Base-by-base conservation (phyloP, 345 rosid species). In the Populus alba region DNA sequence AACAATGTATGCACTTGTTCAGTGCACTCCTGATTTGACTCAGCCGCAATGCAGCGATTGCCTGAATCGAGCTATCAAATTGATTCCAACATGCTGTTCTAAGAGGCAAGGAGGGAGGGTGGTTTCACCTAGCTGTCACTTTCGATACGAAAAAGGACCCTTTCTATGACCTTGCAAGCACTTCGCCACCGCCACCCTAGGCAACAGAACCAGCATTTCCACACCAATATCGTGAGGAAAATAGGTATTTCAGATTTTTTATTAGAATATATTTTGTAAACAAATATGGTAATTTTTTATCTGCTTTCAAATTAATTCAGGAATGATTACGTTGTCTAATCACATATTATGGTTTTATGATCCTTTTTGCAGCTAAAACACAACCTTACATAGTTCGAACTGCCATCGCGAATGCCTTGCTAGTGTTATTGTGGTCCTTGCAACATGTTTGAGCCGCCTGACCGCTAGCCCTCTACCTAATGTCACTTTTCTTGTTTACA, bases 1-100 rank as follows among this genome's bases (percentile, higher is more conserved):
- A 18, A 74, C 66, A 2, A n/a, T 88, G 23, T 82, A 84, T 37
- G 85, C 80, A 49, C 74, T 82, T 22, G 84, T 82, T 49, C 88
- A 84, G 75, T 83, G 87, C 65, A 88, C 90, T 9, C 88, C 90
- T 7, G 1, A 68, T 71, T 6, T 88, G 90, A 75, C 79, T 15
- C 37, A 43, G 25, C 1, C 8, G 25, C 22, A 74, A 2, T 81
- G 87, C 79, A 37, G 1, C 13, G 13, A n/a, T 17, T 81, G 87
- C 71, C 68, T 88, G 27, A 27, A 8, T 15, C 11, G 15, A 6
- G 65, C 80, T 8, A 59, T 69, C 27, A 63, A 15, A 33, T 13
- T 23, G 37, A 79, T 89, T 27, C 61, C 59, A 6, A 2, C 5
- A 0, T 85, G 86, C 71, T 87, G 88, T 72, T 9, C 25, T 31